Evolutionary conservation across 345 rosid species (phyloP).

Genomic region (Conringia planisiliqua): DNA sequence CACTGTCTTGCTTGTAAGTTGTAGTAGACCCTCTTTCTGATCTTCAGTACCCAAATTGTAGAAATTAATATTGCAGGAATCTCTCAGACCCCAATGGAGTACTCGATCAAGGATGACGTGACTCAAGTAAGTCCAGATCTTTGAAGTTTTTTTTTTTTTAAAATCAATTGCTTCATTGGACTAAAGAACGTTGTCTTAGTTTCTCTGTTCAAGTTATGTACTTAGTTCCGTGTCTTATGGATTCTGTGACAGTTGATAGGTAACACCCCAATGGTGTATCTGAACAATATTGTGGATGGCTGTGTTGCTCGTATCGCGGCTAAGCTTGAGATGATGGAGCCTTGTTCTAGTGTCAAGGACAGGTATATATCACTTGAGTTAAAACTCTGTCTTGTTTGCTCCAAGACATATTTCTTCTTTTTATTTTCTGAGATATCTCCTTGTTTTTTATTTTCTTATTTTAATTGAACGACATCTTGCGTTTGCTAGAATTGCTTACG

Average conservation of each 20-base stretch:
- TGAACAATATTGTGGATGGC: constrained; percentile 55
- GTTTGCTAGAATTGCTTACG: constrained; percentile 41
- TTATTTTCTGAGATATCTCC: neutral
- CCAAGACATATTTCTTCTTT: constrained; percentile 1
- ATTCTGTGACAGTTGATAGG: constrained; percentile 48
- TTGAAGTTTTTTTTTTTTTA: neutral
- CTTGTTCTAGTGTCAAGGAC: constrained; percentile 51
- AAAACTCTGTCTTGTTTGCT: neutral
- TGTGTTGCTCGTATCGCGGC: constrained; percentile 60
- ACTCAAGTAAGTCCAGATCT: constrained; percentile 43
- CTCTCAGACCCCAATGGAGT: constrained; percentile 14
- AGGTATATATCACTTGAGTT: constrained; percentile 21
- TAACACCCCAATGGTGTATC: constrained; percentile 57
- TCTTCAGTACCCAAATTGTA: neutral
- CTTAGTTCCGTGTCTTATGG: neutral
- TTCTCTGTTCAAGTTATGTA: neutral
- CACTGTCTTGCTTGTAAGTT: neutral
- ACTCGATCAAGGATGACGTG: constrained; percentile 50
- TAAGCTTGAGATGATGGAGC: constrained; percentile 63
- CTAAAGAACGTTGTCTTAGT: neutral
- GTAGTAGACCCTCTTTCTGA: neutral
- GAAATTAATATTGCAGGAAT: neutral
- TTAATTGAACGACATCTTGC: neutral
- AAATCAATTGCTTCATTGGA: neutral
- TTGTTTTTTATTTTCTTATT: neutral